A percentile compares a stretch with the other conserved stretches of the same genome.
phyloP scores from a whole-genome alignment of 495 filamentous ascomycete genomes.

The Lepraria neglecta region DNA sequence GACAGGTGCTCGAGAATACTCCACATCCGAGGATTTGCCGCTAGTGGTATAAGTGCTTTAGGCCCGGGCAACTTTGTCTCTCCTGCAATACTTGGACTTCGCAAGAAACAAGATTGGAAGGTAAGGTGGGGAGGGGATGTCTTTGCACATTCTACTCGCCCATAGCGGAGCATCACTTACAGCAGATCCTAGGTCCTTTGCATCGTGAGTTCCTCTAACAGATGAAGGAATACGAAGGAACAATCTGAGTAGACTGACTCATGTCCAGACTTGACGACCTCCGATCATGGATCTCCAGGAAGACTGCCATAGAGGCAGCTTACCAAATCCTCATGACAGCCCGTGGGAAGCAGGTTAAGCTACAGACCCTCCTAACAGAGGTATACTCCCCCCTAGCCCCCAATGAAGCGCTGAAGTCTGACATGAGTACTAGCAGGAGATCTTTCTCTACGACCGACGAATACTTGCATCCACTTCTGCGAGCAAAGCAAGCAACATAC shows the following conservation, averaged over 20 bases:
- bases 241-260: neutral
- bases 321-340: slow-evolving; percentile 77
- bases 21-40: too few species aligned
- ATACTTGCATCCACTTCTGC: slow-evolving; percentile 42
- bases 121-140: slow-evolving; percentile 50
- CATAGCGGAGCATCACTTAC: slow-evolving; percentile 79
- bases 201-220: slow-evolving; percentile 50
- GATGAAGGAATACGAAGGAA: slow-evolving; percentile 13
- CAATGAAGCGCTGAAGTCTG: slow-evolving; percentile 16
- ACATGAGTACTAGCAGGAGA: slow-evolving; percentile 55
- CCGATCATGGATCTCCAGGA: slow-evolving; percentile 59
- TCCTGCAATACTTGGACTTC: neutral
- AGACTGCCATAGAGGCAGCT: slow-evolving; percentile 58
- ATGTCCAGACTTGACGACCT: slow-evolving; percentile 61
- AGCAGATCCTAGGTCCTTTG: slow-evolving; percentile 61
- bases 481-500: slow-evolving; percentile 33
- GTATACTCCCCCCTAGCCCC: slow-evolving; percentile 41
- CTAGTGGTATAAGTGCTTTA: too few species aligned
- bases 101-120: neutral
- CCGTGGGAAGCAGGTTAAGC: slow-evolving; percentile 72
- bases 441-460: slow-evolving; percentile 79
- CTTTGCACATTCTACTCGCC: slow-evolving; percentile 76
- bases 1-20: neutral
- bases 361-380: slow-evolving; percentile 68
- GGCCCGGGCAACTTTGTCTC: neutral